These are phyloP conservation scores for Trichoderma virens DNA, from an alignment of 495 filamentous ascomycete genomes.

Conservation along the genomic window DNA sequence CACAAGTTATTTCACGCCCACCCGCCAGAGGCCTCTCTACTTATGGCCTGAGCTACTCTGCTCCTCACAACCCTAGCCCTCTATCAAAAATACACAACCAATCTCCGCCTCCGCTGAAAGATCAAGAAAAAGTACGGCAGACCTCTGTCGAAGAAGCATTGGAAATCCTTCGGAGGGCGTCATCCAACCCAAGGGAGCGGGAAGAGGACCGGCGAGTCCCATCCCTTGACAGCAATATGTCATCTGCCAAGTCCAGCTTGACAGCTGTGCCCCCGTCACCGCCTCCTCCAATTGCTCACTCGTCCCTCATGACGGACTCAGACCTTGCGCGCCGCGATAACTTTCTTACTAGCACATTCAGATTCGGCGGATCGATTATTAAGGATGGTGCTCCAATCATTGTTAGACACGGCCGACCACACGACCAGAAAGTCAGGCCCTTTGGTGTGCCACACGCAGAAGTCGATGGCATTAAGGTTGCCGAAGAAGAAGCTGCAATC, in stretches of 20 bases:
- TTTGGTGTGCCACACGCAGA: slow-evolving; percentile 28
- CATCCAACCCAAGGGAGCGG: neutral
- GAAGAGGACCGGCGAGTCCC: neutral
- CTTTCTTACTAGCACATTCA: slow-evolving; percentile 26
- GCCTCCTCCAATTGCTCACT: slow-evolving; percentile 16
- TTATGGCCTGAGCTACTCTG: neutral
- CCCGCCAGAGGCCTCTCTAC: neutral
- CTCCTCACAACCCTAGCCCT: slow-evolving; percentile 8
- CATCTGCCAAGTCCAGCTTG: slow-evolving; percentile 10
- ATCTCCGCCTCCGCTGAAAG: neutral
- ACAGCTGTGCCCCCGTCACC: slow-evolving; percentile 10
- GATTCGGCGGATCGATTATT: slow-evolving; percentile 30
- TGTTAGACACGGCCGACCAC: slow-evolving; percentile 31
- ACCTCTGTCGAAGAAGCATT: neutral
- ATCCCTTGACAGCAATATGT: neutral
- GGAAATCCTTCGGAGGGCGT: neutral
- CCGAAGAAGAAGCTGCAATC: slow-evolving; percentile 41
- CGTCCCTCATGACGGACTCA: slow-evolving; percentile 26
- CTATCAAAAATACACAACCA: neutral
- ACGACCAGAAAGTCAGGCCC: slow-evolving; percentile 23
- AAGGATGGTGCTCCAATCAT: slow-evolving; percentile 40
- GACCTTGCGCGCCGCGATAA: slow-evolving; percentile 29
- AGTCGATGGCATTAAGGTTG: slow-evolving; percentile 30
- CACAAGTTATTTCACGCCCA: slow-evolving; percentile 28
- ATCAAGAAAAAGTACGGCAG: neutral